A percentile compares a stretch with the other conserved stretches of the same genome.
Conservation (phyloP, 768 basidiomycete genomes). For the Xerocomellus amylosporus region DNA sequence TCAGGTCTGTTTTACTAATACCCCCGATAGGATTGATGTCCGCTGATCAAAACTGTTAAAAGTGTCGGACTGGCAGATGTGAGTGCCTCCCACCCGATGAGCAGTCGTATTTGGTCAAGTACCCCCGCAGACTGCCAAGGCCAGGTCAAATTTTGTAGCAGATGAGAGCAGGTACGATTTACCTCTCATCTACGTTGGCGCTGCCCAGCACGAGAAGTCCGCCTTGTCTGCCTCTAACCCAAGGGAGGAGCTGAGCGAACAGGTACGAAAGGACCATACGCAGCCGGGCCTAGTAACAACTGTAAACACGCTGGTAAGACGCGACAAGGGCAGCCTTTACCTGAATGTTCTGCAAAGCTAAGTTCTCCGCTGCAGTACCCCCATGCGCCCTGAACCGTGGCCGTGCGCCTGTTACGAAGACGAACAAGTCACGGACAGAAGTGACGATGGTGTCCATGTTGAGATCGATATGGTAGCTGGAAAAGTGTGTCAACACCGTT, state of each 20-base stretch:
- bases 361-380: slow-evolving; percentile 83
- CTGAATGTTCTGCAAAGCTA: slow-evolving; percentile 97
- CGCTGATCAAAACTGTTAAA: slow-evolving; percentile 43
- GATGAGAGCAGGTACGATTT: background rate
- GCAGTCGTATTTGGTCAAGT: slow-evolving; percentile 97
- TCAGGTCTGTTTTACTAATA: slow-evolving; percentile 96
- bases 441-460: slow-evolving; percentile 95
- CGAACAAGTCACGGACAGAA: slow-evolving; percentile 79
- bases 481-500: background rate
- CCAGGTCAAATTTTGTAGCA: background rate
- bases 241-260: slow-evolving; percentile 93
- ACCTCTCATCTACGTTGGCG: slow-evolving; percentile 98
- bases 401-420: slow-evolving; percentile 69
- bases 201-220: slow-evolving; percentile 94
- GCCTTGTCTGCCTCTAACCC: slow-evolving; percentile 80
- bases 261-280: slow-evolving; percentile 94
- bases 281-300: slow-evolving; percentile 65
- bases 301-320: background rate
- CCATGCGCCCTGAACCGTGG: slow-evolving; percentile 85
- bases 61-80: background rate
- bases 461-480: slow-evolving; percentile 88
- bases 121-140: slow-evolving; percentile 76
- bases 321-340: slow-evolving; percentile 31
- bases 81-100: slow-evolving; percentile 60
- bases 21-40: slow-evolving; percentile 98